Percentiles rank a stretch among this genome's conserved stretches.
phyloP scores from a whole-genome alignment of 257 asterid genomes.

The Ehretia macrophylla region DNA sequence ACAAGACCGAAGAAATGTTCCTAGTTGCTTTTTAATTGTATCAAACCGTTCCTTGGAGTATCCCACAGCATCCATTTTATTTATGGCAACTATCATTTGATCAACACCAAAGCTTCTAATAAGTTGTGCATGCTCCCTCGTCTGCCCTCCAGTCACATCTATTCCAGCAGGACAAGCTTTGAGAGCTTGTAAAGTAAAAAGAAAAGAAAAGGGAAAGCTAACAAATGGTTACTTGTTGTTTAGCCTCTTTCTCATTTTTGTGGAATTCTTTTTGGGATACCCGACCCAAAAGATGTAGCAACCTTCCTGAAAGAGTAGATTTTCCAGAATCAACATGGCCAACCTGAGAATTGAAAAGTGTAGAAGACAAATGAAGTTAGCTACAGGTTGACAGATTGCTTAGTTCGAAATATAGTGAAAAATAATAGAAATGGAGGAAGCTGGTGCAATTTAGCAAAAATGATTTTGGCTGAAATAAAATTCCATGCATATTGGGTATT shows the following conservation, averaged over 20 bases:
- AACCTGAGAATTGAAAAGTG: constrained; percentile 52
- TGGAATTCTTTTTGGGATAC: constrained; percentile 83
- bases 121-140: constrained; percentile 88
- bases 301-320: constrained; percentile 95
- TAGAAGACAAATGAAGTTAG: constrained; percentile 1
- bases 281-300: constrained; percentile 79
- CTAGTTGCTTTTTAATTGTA: constrained; percentile 64
- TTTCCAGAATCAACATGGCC: constrained; percentile 99
- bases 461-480: not conserved
- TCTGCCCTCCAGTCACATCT: constrained; percentile 81
- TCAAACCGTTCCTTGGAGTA: constrained; percentile 85
- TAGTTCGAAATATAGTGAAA: too few species aligned
- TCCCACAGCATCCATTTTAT: constrained; percentile 91
- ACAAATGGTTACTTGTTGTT: constrained; percentile 49
- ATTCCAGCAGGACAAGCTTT: constrained; percentile 49
- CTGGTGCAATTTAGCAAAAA: too few species aligned
- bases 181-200: constrained; percentile 10
- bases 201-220: constrained; percentile 2
- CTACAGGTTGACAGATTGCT: too few species aligned
- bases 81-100: constrained; percentile 77
- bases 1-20: constrained; percentile 70
- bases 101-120: constrained; percentile 96
- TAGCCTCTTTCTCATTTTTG: constrained; percentile 85
- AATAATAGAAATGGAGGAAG: too few species aligned
- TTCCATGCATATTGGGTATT: constrained; percentile 5